phyloP scores from a whole-genome alignment of 352 stramenopile genomes.

The Globisporangium barbulae region DNA sequence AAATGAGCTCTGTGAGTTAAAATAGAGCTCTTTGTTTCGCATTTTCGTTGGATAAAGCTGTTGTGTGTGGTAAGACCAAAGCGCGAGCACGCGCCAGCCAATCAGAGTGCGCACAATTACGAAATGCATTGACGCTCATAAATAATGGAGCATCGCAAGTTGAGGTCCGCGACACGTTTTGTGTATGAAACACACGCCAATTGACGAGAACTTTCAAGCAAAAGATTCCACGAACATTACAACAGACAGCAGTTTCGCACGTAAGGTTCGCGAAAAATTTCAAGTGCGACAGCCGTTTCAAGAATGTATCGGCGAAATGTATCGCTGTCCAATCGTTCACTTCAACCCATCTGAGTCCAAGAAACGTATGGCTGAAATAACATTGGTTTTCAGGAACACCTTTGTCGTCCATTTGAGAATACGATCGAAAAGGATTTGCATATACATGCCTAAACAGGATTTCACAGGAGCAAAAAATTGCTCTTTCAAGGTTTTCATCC shows the following conservation, averaged over 20 bases:
- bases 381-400: too few species aligned
- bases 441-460: too few species aligned
- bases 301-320: conserved; percentile 3
- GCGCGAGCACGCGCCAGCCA: background rate
- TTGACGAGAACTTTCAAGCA: too few species aligned
- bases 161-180: background rate
- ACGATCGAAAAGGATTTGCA: too few species aligned
- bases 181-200: background rate
- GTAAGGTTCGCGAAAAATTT: conserved; percentile 8
- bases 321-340: conserved; percentile 10
- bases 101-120: background rate
- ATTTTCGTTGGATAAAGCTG: background rate
- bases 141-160: conserved; percentile 2
- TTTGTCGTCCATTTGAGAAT: too few species aligned
- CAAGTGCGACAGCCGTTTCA: background rate
- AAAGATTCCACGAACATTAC: too few species aligned
- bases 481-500: too few species aligned
- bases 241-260: background rate
- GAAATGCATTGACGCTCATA: background rate
- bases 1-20: too few species aligned
- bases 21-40: background rate
- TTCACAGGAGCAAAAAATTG: too few species aligned
- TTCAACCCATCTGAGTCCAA: conserved; percentile 14
- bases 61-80: too few species aligned
- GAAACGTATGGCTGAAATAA: conserved; percentile 15